Percentiles rank a stretch among this genome's conserved stretches.
Conservation (phyloP, 2,329 filamentous ascomycete species). For the Metarhizium rileyi region DNA sequence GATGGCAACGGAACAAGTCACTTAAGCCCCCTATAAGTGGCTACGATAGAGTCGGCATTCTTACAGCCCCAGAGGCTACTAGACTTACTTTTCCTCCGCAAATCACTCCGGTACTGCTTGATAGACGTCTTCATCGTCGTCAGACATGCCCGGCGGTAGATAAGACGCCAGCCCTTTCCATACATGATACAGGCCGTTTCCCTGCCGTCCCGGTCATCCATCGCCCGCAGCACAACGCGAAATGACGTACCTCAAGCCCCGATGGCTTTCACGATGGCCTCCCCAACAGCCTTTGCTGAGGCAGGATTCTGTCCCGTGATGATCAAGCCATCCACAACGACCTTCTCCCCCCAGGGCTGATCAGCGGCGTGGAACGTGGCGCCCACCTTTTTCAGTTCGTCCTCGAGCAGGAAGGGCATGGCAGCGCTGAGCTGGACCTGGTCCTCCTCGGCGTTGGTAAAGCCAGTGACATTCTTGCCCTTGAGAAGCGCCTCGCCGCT, state of each 20-base stretch:
- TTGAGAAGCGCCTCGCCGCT: constrained; percentile 42
- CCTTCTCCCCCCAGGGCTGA: constrained; percentile 38
- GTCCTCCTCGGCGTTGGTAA: constrained; percentile 48
- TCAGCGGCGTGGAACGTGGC: constrained; percentile 47
- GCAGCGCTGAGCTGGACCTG: constrained; percentile 37
- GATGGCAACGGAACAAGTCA: constrained; percentile 19
- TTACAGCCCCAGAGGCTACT: no score
- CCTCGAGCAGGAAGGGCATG: constrained; percentile 52
- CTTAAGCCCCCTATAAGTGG: no score
- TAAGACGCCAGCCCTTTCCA: no score
- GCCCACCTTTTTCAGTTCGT: constrained; percentile 39
- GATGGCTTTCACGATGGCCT: constrained; percentile 40
- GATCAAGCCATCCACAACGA: constrained; percentile 40
- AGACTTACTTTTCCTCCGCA: no score
- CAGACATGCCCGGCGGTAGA: no score
- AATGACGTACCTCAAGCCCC: constrained; percentile 9
- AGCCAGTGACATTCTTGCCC: constrained; percentile 50
- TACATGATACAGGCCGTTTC: no score
- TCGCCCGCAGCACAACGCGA: no score
- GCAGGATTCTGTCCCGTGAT: constrained; percentile 51
- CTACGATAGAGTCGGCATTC: no score
- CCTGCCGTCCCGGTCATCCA: no score
- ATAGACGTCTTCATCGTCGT: no score
- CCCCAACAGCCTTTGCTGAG: constrained; percentile 39
- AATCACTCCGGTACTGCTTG: no score